These are phyloP conservation scores for Cyclotella atomus DNA, from an alignment of 108 stramenopile species.

Conservation along the genomic window DNA sequence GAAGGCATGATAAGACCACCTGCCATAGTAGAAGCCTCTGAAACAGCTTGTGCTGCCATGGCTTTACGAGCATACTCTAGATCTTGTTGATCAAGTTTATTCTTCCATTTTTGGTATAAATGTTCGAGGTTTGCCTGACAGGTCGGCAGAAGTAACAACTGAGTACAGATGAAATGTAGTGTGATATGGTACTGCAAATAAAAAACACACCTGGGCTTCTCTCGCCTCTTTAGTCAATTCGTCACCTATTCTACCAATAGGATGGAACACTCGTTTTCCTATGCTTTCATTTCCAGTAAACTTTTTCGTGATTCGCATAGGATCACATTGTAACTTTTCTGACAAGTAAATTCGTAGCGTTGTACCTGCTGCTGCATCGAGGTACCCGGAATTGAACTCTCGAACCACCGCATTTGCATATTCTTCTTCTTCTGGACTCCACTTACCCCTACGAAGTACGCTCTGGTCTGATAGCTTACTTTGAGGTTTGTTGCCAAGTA, in stretches of 20 bases:
- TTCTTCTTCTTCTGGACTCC: conserved; percentile 96
- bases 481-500: neutral
- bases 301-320: conserved; percentile 99
- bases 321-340: conserved; percentile 96
- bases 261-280: conserved; percentile 92
- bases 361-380: conserved; percentile 94
- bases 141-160: conserved; percentile 6
- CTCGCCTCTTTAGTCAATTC: conserved; percentile 62
- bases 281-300: conserved; percentile 95
- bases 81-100: conserved; percentile 77
- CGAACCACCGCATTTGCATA: conserved; percentile 91
- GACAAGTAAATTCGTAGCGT: conserved; percentile 94
- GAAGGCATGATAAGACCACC: neutral
- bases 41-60: conserved; percentile 68
- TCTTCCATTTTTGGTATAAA: conserved; percentile 74
- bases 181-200: no score
- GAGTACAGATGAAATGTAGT: neutral
- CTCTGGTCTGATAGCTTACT: neutral
- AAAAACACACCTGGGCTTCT: conserved; percentile 69
- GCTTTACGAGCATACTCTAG: conserved; percentile 75
- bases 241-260: conserved; percentile 59
- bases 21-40: conserved; percentile 36
- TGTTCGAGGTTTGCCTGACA: conserved; percentile 71
- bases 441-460: conserved; percentile 87
- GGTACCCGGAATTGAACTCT: conserved; percentile 93